Base-by-base conservation (phyloP, 1,139 yeast species). In the Hyphopichia burtonii region DNA sequence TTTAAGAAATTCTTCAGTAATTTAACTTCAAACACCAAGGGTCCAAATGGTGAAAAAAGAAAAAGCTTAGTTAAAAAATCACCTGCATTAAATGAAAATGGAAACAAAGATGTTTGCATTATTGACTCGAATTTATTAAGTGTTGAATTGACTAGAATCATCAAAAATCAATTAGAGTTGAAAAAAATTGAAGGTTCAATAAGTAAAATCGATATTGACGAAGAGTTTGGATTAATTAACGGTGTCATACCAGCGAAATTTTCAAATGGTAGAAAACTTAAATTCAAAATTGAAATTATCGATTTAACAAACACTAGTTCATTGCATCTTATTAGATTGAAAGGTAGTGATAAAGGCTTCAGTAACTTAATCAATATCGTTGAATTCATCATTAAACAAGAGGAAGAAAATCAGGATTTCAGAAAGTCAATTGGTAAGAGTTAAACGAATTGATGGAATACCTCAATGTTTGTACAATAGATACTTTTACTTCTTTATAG, bases 341-440 rank as follows among this genome's bases (percentile, higher is more conserved):
- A 78, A 50, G 93, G 93, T n/a, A 79, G 86, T n/a, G 67, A 72
- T n/a, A 81, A 77, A 59, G 80, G 86, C 16, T 82, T 84, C 59
- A 69, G 63, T 37, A 80, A 78, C 54, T 67, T 85, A 50, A 70
- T 73, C 15, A 66, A 66, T 25, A 84, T 82, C 50, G 75, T 72
- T 19, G 50, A 61, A 14, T 70, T 59, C 44, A 63, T 71, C 22
- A 61, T 72, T 28, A 60, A 60, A 44, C 65, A 66, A 42, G 74
- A 69, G 45, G 75, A 70, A 44, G 56, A 59, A 39, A 59, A 59
- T 14, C 51, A 51, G 30, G 49, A 49, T 35, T 44, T 44, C 28
- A 58, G 66, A 45, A 52, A 47, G 44, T 25, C 32, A n/a, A 10
- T n/a, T 30, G 32, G 28, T 25, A 28, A 28, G 14, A 27, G 12